Evolutionary conservation across 2,329 filamentous ascomycete genomes (phyloP), one percentile per base, ranked within the genome.

Genomic region (Aspergillus latus): DNA sequence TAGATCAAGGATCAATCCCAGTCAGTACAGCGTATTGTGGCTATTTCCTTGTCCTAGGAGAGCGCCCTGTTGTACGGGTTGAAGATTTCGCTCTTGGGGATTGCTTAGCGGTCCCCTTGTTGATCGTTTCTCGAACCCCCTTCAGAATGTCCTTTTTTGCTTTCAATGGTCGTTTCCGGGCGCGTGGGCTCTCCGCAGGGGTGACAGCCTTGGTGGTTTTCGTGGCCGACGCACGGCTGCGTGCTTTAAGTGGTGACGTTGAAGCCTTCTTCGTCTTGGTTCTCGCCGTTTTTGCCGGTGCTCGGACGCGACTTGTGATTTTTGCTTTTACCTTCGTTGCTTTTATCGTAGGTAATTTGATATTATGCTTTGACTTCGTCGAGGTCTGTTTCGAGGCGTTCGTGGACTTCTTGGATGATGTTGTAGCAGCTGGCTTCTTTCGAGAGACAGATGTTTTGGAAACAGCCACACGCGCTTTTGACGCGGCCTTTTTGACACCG

Each of bases 271-370:
- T 52, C 8, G 51, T 58, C 52, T 56, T 58, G 30, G 40, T 43
- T 40, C 60, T 64, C 30, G 59, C 60, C 56, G 42, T 57, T 49
- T 50, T 55, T 16, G 46, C 36, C n/a, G 52, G 32, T 43, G 59
- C 61, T 43, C 59, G 60, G 39, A 56, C 50, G 36, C 58, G 61
- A 13, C 64, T 60, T 34, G 66, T 56, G 5, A 66, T 59, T 52
- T 67, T 67, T 15, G 67, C 62, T 50, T 70, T 68, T 15, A 66
- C 57, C 48, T 66, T 68, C 15, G 58, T 58, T 7, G 63, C 39
- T 46, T 66, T 70, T 37, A 72, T 65, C 6, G 61, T 64, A 10
- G 70, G 70, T 21, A 71, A 52, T 39, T 67, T 71, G 15, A 71
- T 62, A 8, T 59, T 62, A 37, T 58, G 46, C 26, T 59, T 59